Evolutionary conservation across 352 stramenopile species (phyloP), one percentile per base, ranked within the genome.

Genomic region (Phytopythium sindhum): DNA sequence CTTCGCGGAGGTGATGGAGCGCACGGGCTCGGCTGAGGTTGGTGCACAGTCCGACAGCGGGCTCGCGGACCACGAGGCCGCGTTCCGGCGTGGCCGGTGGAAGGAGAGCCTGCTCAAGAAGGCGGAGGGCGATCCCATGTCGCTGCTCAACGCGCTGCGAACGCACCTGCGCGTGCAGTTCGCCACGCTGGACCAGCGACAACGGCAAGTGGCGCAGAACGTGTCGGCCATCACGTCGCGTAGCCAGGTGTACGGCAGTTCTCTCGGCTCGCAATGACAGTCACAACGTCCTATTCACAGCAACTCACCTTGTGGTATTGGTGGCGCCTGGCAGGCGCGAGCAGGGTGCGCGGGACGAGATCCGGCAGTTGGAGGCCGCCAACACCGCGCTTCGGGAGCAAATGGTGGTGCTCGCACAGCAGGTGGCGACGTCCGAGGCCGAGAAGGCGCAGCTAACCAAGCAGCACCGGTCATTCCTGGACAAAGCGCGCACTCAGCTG

Each of bases 101-200:
- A 85, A 88, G 60, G 80, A 90, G 42, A 72, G 81, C 15, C 77
- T 78, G 24, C 53, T 89, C 26, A 78, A 76, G 31, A 83, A 82
- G 51, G 80, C 80, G 0, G 76, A 90, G 21, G 78, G 80, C 1
- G 80, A 88, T 29, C 78, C 81, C 1, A 87, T 93, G 35, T 83
- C 84, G 47, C 63, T 93, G 47, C 66, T 93, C 31, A 91, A 89
- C 48, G 70, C 70, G 17, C 65, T 93, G n/a, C 81, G 82, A 2
- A 89, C 77, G 19, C 80, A 93, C 44, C 50, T 93, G 50, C 80
- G 84, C 4, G 60, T 93, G 12, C 80, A 90, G 58, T 85, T 89
- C 48, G 69, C 80, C 45, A 64, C 70, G 17, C 72, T 84, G 24
- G 72, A 80, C 21, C 67, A 78, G 31, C 72, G 78, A 15, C 69